Conservation (phyloP, 2,329 filamentous ascomycete genomes). For the Fusarium burgessii region DNA sequence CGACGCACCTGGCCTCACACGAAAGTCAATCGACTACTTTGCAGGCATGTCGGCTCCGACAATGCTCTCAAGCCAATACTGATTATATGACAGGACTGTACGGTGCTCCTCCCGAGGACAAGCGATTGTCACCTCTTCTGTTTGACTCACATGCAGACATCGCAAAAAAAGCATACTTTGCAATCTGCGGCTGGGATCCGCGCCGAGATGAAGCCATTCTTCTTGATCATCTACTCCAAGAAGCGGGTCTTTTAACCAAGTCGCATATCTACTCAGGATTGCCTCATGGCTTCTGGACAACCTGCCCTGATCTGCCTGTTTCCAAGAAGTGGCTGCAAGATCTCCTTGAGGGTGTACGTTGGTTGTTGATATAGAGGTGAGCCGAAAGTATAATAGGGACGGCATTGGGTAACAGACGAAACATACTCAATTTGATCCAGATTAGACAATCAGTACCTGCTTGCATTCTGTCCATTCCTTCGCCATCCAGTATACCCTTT, state of each 20-base stretch:
- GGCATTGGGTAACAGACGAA: background rate
- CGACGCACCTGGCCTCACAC: constrained; percentile 51
- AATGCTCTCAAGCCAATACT: background rate
- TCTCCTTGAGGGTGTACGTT: constrained; percentile 42
- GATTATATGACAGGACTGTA: constrained; percentile 35
- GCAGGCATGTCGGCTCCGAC: constrained; percentile 30
- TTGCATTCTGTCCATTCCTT: constrained; percentile 1
- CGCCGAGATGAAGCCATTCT: constrained; percentile 62
- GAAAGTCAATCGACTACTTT: constrained; percentile 52
- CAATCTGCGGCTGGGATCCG: constrained; percentile 62
- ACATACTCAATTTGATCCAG: constrained; percentile 5
- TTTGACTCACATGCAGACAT: constrained; percentile 50
- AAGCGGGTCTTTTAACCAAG: constrained; percentile 52
- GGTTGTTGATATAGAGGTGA: constrained; percentile 34
- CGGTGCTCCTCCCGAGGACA: constrained; percentile 50
- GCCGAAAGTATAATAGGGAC: no score
- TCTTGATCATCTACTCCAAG: constrained; percentile 55
- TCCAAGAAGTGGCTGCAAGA: constrained; percentile 49
- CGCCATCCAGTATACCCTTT: background rate
- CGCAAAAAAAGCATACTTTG: constrained; percentile 56
- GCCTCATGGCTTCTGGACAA: constrained; percentile 56
- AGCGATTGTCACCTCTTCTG: constrained; percentile 53
- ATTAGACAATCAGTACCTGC: background rate
- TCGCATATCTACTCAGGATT: constrained; percentile 56
- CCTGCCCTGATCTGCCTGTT: constrained; percentile 52